Evolutionary conservation across 75 land plant genomes (phyloP), one percentile per base, ranked within the genome.

Genomic region (Chamaecyparis obtusa): DNA sequence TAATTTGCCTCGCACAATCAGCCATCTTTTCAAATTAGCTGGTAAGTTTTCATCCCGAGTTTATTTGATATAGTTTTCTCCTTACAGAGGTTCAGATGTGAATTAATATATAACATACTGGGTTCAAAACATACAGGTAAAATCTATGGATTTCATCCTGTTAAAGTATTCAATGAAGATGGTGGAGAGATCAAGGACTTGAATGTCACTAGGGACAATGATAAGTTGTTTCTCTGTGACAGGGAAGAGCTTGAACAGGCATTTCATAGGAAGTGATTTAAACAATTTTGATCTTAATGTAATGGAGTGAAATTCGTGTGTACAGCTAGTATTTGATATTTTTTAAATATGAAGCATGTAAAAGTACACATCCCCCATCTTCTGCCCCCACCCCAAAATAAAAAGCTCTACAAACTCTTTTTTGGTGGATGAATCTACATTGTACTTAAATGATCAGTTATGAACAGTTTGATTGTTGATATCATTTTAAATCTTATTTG

Each of bases 231-330:
- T 56, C 54, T 88, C 30, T 86, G 46, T 39, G 86, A 83, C 77
- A 17, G 85, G 9, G 74, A 88, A 69, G 88, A 88, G 83, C 43
- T 87, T 24, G 88, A 87, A 27, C n/a, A 54, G 72, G 75, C 75
- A 71, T 71, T 71, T 71, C 75, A 30, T 71, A 10, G 33, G 33
- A 71, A 30, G 75, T 9, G 75, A 71, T 71, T 30, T 21, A 17
- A 57, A 57, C 24, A 4, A 30, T 71, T 30, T n/a, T 71, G 75
- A 71, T 9, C 10, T 71, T 7, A 71, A 7, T 30, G 5, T 71
- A 71, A 30, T n/a, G 32, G 10, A 71, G 9, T 30, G 10, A 71
- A 71, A 57, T 17, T 17, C 15, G 1, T 57, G 19, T 71, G 33
- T 71, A 2, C 35, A 24, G 11, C 2, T 71, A 7, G 32, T 30